Conservation (phyloP, 2,329 filamentous ascomycete genomes). For the Didymellaceae sp. region DNA sequence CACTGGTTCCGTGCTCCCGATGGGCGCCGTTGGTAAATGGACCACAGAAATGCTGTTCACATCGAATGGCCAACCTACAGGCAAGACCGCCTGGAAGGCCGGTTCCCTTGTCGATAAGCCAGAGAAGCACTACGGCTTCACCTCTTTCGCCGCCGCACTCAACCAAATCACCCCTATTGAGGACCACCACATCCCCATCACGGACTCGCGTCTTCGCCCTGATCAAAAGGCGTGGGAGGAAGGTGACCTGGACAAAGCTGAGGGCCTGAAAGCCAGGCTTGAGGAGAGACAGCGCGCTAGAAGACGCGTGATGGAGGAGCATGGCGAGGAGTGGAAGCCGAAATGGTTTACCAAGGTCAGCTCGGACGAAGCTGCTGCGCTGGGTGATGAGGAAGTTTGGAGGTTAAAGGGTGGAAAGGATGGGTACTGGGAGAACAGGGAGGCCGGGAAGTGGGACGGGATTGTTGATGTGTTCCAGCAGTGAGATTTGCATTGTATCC, state of each 20-base stretch:
- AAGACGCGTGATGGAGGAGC: constrained; percentile 75
- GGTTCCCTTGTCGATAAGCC: constrained; percentile 81
- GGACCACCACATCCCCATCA: constrained; percentile 73
- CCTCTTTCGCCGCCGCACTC: constrained; percentile 80
- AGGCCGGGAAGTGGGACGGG: constrained; percentile 68
- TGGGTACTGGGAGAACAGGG: constrained; percentile 91
- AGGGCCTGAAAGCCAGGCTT: constrained; percentile 79
- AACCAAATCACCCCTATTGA: constrained; percentile 90
- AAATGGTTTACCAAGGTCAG: constrained; percentile 81
- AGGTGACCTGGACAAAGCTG: constrained; percentile 81
- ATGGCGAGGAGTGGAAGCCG: constrained; percentile 74
- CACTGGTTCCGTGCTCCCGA: constrained; percentile 69
- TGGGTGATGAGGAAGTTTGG: constrained; percentile 57
- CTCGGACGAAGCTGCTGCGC: constrained; percentile 36
- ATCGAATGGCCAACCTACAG: constrained; percentile 65
- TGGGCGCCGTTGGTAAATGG: constrained; percentile 83
- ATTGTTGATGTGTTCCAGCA: constrained; percentile 62
- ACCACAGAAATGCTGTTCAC: constrained; percentile 74
- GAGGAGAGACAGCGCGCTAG: constrained; percentile 85
- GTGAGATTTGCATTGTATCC: too few relatives aligned
- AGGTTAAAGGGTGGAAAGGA: constrained; percentile 79
- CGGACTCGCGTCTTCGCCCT: constrained; percentile 82
- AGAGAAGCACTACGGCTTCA: constrained; percentile 83
- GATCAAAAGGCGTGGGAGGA: constrained; percentile 87
- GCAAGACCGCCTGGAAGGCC: constrained; percentile 77